A percentile compares a stretch with the other conserved stretches of the same genome.
phyloP scores from a whole-genome alignment of 2,329 filamentous ascomycete genomes.

The Exophiala dermatitidis region DNA sequence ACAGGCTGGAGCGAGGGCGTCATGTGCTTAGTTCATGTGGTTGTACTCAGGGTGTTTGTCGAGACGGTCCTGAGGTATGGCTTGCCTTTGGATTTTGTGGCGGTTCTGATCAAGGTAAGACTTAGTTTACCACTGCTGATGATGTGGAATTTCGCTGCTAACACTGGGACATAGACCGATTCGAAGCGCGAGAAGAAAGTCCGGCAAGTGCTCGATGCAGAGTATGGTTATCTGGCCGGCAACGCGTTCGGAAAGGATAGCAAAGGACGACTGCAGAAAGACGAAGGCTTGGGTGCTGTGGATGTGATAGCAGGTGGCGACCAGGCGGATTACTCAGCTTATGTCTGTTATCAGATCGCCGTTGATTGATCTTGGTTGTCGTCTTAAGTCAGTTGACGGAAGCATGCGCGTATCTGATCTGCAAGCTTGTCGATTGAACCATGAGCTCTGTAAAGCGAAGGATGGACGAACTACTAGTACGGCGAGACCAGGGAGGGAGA shows the following conservation, averaged over 20 bases:
- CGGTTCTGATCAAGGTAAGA: conserved; percentile 72
- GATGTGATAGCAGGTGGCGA: conserved; percentile 60
- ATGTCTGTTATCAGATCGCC: conserved; percentile 95
- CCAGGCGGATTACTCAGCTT: conserved; percentile 81
- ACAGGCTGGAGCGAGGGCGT: conserved; percentile 95
- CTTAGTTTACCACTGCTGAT: neutral
- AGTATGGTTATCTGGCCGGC: conserved; percentile 86
- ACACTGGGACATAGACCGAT: conserved; percentile 55
- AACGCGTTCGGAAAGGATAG: conserved; percentile 93
- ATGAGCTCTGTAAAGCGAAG: too few relatives aligned
- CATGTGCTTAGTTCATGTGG: conserved; percentile 91
- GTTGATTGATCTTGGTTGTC: conserved; percentile 41
- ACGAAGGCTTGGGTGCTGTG: conserved; percentile 69
- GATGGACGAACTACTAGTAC: too few relatives aligned
- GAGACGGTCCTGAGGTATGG: conserved; percentile 97
- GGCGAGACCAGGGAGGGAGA: too few relatives aligned
- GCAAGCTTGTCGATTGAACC: neutral
- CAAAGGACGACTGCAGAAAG: conserved; percentile 83
- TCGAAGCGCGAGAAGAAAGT: conserved; percentile 74
- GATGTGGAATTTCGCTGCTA: neutral
- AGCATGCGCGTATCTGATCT: neutral
- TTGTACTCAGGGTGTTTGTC: conserved; percentile 88
- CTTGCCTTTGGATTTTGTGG: conserved; percentile 81
- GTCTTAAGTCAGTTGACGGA: neutral
- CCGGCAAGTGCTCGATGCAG: conserved; percentile 68